phyloP scores from a whole-genome alignment of 805 yeast species.

The Candida wancherniae region DNA sequence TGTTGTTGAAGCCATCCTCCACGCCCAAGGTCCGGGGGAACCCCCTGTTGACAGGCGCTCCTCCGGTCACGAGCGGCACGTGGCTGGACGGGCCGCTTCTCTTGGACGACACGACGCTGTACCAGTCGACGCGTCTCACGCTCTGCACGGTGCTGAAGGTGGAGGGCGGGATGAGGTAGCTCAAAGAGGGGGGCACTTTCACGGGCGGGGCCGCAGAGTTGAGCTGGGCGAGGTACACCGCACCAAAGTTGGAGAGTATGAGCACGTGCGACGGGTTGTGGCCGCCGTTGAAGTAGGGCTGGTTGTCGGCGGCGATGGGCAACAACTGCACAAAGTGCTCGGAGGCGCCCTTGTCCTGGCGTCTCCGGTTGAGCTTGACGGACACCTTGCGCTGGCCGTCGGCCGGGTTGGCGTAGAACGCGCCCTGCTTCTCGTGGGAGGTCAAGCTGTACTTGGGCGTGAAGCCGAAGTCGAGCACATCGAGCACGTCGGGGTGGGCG shows the following conservation, averaged over 20 bases:
- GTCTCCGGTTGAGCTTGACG: conserved; percentile 20
- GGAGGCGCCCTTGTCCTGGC: conserved; percentile 10
- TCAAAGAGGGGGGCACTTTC: conserved; percentile 71
- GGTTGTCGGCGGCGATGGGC: conserved; percentile 33
- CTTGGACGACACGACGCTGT: conserved; percentile 49
- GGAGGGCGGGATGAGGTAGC: conserved; percentile 73
- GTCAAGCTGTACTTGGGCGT: conserved; percentile 78
- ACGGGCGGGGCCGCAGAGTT: conserved; percentile 23
- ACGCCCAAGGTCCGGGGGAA: conserved; percentile 28
- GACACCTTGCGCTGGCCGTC: conserved; percentile 30
- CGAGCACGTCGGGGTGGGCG: conserved; percentile 24
- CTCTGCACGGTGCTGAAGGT: conserved; percentile 47
- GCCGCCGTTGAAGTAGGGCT: conserved; percentile 77
- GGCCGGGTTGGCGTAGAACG: conserved; percentile 62
- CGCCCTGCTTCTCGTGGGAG: conserved; percentile 77
- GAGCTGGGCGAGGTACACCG: conserved; percentile 39
- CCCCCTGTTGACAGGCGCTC: conserved; percentile 53
- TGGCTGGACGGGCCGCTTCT: conserved; percentile 33
- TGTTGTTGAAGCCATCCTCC: conserved; percentile 39
- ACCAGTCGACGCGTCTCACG: conserved; percentile 67
- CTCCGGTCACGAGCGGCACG: conserved; percentile 65
- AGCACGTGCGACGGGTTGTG: conserved; percentile 70
- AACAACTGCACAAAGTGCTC: conserved; percentile 26
- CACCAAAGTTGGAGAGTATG: conserved; percentile 57
- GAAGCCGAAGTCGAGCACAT: conserved; percentile 68